phyloP scores from a whole-genome alignment of 129 eudicot species.

The Gnaphalium uliginosum region DNA sequence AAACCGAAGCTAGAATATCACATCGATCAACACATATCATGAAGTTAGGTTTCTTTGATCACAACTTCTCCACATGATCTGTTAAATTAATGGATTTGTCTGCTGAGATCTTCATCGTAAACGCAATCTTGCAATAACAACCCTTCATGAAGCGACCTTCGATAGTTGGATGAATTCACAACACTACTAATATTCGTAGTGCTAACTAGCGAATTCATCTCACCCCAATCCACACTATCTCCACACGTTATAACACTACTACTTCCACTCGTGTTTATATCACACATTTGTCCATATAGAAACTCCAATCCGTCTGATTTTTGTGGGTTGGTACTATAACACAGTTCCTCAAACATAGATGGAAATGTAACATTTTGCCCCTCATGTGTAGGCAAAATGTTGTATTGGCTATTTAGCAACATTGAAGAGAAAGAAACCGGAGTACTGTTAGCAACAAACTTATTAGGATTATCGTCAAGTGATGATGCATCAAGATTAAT shows the following conservation, averaged over 20 bases:
- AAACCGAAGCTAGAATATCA: not conserved
- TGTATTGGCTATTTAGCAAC: conserved; percentile 31
- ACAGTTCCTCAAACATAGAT: conserved; percentile 44
- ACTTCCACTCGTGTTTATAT: conserved; percentile 32
- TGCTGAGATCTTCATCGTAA: conserved; percentile 27
- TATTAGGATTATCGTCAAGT: conserved; percentile 15
- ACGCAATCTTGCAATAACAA: conserved; percentile 28
- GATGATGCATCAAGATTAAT: conserved; percentile 31
- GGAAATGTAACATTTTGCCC: conserved; percentile 36
- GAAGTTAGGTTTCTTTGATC: conserved; percentile 39
- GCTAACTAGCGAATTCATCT: conserved; percentile 55
- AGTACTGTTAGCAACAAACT: conserved; percentile 9
- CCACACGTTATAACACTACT: conserved; percentile 37
- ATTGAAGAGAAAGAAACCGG: conserved; percentile 29
- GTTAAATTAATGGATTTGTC: conserved; percentile 20
- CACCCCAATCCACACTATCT: conserved; percentile 62
- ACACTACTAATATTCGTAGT: conserved; percentile 21
- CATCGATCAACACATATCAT: conserved; percentile 14
- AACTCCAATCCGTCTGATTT: conserved; percentile 66
- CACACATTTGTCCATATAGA: conserved; percentile 45
- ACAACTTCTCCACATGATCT: conserved; percentile 7
- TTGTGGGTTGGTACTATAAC: conserved; percentile 38
- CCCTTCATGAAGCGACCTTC: conserved; percentile 28
- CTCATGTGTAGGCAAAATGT: conserved; percentile 20
- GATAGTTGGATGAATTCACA: conserved; percentile 23